Base-by-base conservation (phyloP, 768 basidiomycete genomes). In the Chalciporus sphaerocephalus region DNA sequence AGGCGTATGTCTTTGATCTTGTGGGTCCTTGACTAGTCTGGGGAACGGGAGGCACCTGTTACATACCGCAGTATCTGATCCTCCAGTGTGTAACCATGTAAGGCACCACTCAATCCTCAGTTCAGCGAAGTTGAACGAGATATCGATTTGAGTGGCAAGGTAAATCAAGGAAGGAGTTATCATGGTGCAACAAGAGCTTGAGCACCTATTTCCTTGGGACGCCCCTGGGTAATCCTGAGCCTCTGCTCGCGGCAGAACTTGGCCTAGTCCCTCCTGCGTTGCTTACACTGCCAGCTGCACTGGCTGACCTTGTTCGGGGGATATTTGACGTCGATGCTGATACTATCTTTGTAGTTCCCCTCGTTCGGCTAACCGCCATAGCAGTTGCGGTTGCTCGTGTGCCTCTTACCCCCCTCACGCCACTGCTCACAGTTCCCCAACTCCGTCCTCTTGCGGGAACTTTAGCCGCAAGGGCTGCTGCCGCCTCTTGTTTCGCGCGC, bases 381-480 rank as follows among this genome's bases (percentile, higher is more conserved):
- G 63, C 65, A 11, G 62, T 75, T 71, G 79, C 61, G 11, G 79
- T 85, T 2, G 80, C 83, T 35, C 81, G 74, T 5, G 81, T 91
- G 3, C 85, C 87, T 43, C 85, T 75, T 23, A 87, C 81, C 7
- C 87, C 87, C 56, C 84, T 66, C 3, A 87, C 76, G 13, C 79
- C 77, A 25, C 85, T 84, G 18, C 78, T 70, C 37, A 60, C 58
- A 5, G 62, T 54, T 30, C 63, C 68, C 34, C 67, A 72, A 44
- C 81, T 78, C 27, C 73, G 71, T 74, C 78, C 20, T 66, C 44
- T 65, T 13, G 47, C 21, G n/a, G 57, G 48, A 11, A 44, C 40
- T 34, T 63, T 67, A 34, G 53, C 42, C 0, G 34, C 49, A 37
- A 52, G 66, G 61, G 60, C 78, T 70, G 51, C 53, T 10, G 66